Conservation (phyloP, 805 yeast genomes). For the Yarrowia sp. region DNA sequence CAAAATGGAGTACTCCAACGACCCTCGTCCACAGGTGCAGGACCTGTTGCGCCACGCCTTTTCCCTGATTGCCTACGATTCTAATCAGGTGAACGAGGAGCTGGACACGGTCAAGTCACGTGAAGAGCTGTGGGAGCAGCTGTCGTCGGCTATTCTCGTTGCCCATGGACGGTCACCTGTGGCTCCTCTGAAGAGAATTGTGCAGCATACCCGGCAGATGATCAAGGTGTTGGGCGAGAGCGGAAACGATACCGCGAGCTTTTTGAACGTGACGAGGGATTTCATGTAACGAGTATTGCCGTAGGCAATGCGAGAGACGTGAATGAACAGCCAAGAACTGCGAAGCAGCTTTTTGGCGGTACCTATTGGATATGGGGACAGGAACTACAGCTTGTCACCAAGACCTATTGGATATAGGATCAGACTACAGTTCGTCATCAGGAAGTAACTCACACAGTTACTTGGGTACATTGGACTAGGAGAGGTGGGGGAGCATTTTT, state of each 20-base stretch:
- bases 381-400: too few species aligned
- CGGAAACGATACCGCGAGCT: constrained; percentile 49
- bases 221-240: constrained; percentile 49
- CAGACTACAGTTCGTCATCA: too few species aligned
- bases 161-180: constrained; percentile 55
- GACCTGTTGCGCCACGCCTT: constrained; percentile 57
- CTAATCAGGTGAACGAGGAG: constrained; percentile 48
- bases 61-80: constrained; percentile 59
- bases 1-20: constrained; percentile 48
- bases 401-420: too few species aligned
- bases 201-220: constrained; percentile 54
- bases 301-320: background rate
- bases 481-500: background rate
- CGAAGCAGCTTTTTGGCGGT: too few species aligned
- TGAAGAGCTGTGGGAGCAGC: constrained; percentile 53
- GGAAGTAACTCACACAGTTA: too few species aligned
- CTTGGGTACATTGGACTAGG: too few species aligned
- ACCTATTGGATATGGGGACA: too few species aligned
- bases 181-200: constrained; percentile 56
- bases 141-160: constrained; percentile 55
- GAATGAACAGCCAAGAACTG: too few species aligned
- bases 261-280: constrained; percentile 58
- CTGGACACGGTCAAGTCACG: constrained; percentile 23
- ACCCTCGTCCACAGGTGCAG: constrained; percentile 49
- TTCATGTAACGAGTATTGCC: constrained; percentile 42